A percentile compares a stretch with the other conserved stretches of the same genome.
These are phyloP conservation scores for Solanum chmielewskii DNA, from an alignment of 257 asterid genomes.

Conservation along the genomic window DNA sequence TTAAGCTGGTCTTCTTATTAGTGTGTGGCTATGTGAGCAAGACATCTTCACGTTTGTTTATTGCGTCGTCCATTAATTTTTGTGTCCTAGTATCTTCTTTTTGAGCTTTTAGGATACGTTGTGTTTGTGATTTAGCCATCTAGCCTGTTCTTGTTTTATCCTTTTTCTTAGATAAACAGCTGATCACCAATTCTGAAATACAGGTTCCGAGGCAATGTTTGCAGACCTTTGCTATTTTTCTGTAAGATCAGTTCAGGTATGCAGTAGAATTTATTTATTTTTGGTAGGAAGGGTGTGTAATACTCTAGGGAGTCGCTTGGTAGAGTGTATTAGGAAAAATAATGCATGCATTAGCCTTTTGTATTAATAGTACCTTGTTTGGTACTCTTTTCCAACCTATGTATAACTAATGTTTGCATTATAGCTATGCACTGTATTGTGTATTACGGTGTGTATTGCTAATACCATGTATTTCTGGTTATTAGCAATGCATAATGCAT, in stretches of 20 bases:
- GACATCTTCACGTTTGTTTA: neutral
- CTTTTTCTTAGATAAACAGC: slow-evolving; percentile 14
- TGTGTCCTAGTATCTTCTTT: neutral
- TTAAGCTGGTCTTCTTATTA: neutral
- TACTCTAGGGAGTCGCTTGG: too few relatives aligned
- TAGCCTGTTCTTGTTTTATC: neutral
- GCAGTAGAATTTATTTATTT: neutral
- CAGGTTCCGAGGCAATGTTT: slow-evolving; percentile 99
- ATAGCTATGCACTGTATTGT: too few relatives aligned
- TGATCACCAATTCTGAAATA: slow-evolving; percentile 38
- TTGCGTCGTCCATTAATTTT: neutral
- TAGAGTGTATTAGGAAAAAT: too few relatives aligned
- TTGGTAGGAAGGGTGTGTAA: neutral
- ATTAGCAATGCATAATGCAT: too few relatives aligned
- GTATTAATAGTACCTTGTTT: too few relatives aligned
- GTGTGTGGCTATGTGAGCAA: neutral
- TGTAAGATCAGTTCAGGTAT: slow-evolving; percentile 94
- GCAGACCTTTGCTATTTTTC: slow-evolving; percentile 98
- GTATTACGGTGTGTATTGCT: too few relatives aligned
- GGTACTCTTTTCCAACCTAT: too few relatives aligned
- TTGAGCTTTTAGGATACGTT: neutral
- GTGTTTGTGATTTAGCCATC: neutral
- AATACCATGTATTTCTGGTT: too few relatives aligned
- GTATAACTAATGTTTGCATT: too few relatives aligned
- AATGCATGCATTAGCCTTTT: too few relatives aligned